Evolutionary conservation across 257 asterid genomes (phyloP).

Genomic region (Solanum gracilifrons): DNA sequence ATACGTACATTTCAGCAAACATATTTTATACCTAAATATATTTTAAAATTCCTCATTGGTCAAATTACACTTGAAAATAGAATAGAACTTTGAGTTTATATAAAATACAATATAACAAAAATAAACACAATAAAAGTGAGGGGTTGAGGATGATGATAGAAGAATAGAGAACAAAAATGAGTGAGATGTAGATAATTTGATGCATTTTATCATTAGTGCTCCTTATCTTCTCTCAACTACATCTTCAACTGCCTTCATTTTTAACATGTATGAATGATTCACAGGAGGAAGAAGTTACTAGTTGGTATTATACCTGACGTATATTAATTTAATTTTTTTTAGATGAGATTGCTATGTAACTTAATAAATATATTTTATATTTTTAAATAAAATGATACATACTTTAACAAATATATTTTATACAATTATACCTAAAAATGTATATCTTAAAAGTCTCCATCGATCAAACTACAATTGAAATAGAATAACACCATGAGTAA

Average conservation of each 20-base stretch:
- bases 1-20: neutral
- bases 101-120: no score
- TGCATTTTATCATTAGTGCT: constrained; percentile 22
- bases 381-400: neutral
- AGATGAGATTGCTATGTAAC: no score
- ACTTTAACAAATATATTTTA: neutral
- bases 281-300: neutral
- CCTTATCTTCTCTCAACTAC: constrained; percentile 35
- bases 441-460: neutral
- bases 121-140: neutral
- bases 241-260: constrained; percentile 4
- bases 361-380: neutral
- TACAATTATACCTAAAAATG: neutral
- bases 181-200: constrained; percentile 23
- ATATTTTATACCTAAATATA: neutral
- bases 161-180: constrained; percentile 69
- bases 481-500: neutral
- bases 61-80: neutral
- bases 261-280: neutral
- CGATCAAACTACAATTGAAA: neutral
- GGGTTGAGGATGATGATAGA: constrained; percentile 48
- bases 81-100: neutral
- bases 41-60: neutral
- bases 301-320: no score
- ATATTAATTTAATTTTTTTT: neutral